These are phyloP conservation scores for Straminergon stramineum DNA, from an alignment of 225 moss, liverwort and hornwort species.

Conservation along the genomic window DNA sequence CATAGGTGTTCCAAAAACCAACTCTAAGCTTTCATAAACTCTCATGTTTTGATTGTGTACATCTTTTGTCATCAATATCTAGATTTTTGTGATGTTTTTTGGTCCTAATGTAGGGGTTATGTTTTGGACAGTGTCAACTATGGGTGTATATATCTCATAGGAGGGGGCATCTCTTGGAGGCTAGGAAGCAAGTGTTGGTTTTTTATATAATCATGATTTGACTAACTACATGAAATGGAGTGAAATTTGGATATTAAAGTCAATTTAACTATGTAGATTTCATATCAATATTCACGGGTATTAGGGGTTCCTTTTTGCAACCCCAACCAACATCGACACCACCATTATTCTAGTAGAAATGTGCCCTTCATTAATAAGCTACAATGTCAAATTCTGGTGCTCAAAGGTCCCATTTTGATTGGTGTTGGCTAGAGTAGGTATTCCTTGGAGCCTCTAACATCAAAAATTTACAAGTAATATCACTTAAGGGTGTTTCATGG, in stretches of 20 bases:
- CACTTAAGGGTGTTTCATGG: accelerated
- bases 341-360: neutral
- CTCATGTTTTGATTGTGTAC: neutral
- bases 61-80: neutral
- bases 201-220: too few relatives aligned
- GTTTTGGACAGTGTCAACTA: accelerated
- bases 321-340: accelerated
- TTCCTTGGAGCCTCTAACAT: neutral
- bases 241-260: neutral
- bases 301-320: accelerated
- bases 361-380: neutral
- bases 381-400: neutral
- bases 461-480: neutral
- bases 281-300: neutral
- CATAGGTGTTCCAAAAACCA: neutral
- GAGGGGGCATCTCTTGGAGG: neutral
- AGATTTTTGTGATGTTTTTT: neutral
- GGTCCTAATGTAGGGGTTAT: accelerated
- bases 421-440: neutral
- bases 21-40: neutral
- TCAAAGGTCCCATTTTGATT: neutral
- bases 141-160: neutral
- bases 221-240: accelerated
- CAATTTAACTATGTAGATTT: neutral
- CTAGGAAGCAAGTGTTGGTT: neutral